Conservation (phyloP, 345 rosid genomes). For the Capsella bursapastoris region DNA sequence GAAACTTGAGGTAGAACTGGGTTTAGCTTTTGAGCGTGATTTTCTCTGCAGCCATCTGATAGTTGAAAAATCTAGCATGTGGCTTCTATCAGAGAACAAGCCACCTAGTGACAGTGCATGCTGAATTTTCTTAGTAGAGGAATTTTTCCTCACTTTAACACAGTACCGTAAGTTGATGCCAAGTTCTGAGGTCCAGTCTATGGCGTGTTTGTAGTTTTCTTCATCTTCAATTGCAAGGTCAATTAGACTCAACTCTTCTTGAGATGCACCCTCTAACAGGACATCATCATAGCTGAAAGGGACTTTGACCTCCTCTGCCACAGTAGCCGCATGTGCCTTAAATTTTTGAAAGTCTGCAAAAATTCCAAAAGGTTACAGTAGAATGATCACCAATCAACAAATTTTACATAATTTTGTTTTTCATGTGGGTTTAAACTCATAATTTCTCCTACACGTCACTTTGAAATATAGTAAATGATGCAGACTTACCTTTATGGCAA, state of each 20-base stretch:
- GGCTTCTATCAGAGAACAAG: conserved; percentile 58
- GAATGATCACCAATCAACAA: conserved; percentile 26
- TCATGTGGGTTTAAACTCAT: neutral
- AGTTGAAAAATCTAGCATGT: conserved; percentile 50
- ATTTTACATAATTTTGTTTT: neutral
- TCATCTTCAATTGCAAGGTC: conserved; percentile 82
- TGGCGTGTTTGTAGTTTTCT: conserved; percentile 55
- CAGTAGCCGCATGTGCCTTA: conserved; percentile 77
- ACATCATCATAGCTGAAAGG: conserved; percentile 71
- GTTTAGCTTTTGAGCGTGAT: conserved; percentile 71
- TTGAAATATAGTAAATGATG: conserved; percentile 12
- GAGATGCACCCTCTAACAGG: conserved; percentile 64
- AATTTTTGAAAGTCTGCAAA: conserved; percentile 89
- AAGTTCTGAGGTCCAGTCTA: conserved; percentile 90
- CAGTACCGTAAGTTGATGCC: conserved; percentile 81
- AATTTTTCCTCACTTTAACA: conserved; percentile 79
- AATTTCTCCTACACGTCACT: neutral
- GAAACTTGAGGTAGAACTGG: conserved; percentile 41
- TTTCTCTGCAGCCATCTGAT: conserved; percentile 77
- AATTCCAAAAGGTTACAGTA: conserved; percentile 25
- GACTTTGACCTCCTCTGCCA: conserved; percentile 72
- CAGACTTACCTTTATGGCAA: conserved; percentile 87
- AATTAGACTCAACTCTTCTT: conserved; percentile 78
- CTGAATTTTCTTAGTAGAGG: conserved; percentile 67
- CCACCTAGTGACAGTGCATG: conserved; percentile 81